Base-by-base conservation (phyloP, 345 rosid genomes). In the Citropsis articulata region DNA sequence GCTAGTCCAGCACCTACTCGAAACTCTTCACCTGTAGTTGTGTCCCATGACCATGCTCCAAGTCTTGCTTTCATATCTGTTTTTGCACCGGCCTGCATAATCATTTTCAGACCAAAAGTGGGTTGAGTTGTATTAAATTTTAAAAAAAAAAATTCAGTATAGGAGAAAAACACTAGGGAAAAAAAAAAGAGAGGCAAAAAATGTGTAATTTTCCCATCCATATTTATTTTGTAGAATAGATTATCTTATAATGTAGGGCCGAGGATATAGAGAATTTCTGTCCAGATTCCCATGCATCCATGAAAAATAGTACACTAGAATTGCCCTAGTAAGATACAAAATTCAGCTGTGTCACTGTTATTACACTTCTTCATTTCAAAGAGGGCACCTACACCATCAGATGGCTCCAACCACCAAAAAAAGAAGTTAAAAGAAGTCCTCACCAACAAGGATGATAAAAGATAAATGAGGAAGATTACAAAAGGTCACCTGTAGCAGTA, bases 21-120 rank as follows among this genome's bases (percentile, higher is more conserved):
- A 69, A 90, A 81, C 87, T 96, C 99, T 90, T 96, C 98, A 27
- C 97, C 99, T 21, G 94, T 90, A 70, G 86, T 73, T 10, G 76
- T 76, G 85, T 96, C 99, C 99, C 99, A 94, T 62, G 98, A 91
- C 99, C 99, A 96, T 68, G 95, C 97, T 79, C 99, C 99, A 9
- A 92, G 87, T 79, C 93, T 89, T 66, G 91, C 97, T 80, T 84
- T 80, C 60, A 80, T 77, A 82, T 92, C 88, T 38, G 86, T 86
- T 79, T 81, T 82, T 18, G 78, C 91, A 72, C 97, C 93, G 66
- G 88, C 91, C 99, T 96, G 88, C 80, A 71, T 71, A 66, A 40
- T 66, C 79, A 83, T 50, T 57, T 71, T 72, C 38, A 62, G 16
- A 78, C n/a, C 36, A 42, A 71, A 30, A 13, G 22, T 22, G 57